These are phyloP conservation scores for Aciculosporium take DNA, from an alignment of 2,329 filamentous ascomycete genomes.

Conservation along the genomic window DNA sequence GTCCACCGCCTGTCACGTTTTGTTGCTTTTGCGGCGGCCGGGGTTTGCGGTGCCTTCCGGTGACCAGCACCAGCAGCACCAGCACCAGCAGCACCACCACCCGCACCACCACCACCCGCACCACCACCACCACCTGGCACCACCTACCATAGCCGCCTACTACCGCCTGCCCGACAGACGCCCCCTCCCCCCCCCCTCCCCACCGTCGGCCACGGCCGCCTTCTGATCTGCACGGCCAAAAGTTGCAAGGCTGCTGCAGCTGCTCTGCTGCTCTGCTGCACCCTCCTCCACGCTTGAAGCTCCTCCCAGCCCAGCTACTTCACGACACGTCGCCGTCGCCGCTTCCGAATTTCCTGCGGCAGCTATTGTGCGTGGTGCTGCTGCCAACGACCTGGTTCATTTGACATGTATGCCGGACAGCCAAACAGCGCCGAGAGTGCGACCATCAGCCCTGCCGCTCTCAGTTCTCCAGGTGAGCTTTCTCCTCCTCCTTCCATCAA, in stretches of 20 bases:
- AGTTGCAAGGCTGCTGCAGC: conserved; percentile 6
- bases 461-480: conserved; percentile 61
- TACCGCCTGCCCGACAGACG: background rate
- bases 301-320: conserved; percentile 40
- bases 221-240: background rate
- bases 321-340: conserved; percentile 44
- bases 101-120: too few species aligned
- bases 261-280: conserved; percentile 22
- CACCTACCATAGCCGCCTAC: background rate
- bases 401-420: conserved; percentile 25
- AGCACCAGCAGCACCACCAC: too few species aligned
- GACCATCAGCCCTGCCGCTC: conserved; percentile 80
- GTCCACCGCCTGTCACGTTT: background rate
- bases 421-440: conserved; percentile 68
- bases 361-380: conserved; percentile 5
- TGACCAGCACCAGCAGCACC: too few species aligned
- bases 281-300: conserved; percentile 24
- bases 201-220: background rate
- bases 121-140: background rate
- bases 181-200: too few species aligned
- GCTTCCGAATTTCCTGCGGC: conserved; percentile 13
- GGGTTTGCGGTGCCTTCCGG: too few species aligned
- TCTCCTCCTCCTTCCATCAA: background rate
- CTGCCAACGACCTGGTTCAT: conserved; percentile 12
- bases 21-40: too few species aligned